Percentiles rank a stretch among this genome's conserved stretches.
Evolutionary conservation across 495 filamentous ascomycete species (phyloP).

Genomic region (Tuber melanosporum): DNA sequence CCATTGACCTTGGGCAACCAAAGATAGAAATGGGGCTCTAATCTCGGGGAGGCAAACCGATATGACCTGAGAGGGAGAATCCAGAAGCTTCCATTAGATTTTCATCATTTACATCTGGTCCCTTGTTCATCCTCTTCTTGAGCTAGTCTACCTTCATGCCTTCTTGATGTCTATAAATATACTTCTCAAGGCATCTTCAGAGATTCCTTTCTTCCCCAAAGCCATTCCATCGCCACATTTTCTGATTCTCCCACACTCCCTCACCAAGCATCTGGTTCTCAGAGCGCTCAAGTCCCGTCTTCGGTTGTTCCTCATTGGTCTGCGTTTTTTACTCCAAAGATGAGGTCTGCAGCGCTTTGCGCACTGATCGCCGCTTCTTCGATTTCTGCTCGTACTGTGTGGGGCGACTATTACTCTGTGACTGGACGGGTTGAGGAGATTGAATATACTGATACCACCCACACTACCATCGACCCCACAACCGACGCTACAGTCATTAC

Average conservation of each 20-base stretch:
- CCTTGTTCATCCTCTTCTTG: not conserved
- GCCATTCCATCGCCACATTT: not conserved
- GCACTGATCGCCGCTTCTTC: not conserved
- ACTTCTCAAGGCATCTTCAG: not conserved
- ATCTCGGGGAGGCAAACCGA: not conserved
- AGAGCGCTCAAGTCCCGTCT: not conserved
- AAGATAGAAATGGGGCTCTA: not conserved
- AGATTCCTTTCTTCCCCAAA: not conserved
- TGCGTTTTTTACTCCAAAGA: not conserved
- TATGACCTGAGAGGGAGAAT: not conserved
- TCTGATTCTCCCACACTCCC: not conserved
- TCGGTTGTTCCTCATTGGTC: not conserved
- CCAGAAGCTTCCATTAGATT: not conserved
- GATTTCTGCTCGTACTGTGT: not conserved
- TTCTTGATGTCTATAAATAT: not conserved
- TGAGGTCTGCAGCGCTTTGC: not conserved
- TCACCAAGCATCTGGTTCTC: not conserved
- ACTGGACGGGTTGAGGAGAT: not conserved
- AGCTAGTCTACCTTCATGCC: not conserved
- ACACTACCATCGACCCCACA: not conserved
- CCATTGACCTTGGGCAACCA: not conserved
- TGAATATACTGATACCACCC: not conserved
- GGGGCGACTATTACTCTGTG: not conserved
- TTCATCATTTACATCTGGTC: not conserved
- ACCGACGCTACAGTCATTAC: not conserved